A percentile compares a stretch with the other conserved stretches of the same genome.
Conservation (phyloP, 75 land plant species). For the Pinus taeda region DNA sequence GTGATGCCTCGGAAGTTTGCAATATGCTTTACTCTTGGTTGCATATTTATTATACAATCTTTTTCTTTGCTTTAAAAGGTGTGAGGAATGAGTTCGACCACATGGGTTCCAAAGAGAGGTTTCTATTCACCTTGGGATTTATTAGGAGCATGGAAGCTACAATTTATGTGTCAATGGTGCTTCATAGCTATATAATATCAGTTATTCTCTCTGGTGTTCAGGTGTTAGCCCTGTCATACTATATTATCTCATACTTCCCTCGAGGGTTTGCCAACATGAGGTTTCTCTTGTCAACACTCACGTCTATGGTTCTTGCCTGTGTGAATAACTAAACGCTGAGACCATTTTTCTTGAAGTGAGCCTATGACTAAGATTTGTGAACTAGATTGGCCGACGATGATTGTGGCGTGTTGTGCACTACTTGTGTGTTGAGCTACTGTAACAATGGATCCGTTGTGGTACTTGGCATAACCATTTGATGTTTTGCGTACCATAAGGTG, state of each 20-base stretch:
- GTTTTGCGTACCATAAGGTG: no score
- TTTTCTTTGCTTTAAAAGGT: conserved; percentile 86
- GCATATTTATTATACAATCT: conserved; percentile 73
- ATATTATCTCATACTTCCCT: conserved; percentile 93
- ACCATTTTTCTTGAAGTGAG: no score
- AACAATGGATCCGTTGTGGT: no score
- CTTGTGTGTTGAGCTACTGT: no score
- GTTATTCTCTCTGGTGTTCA: conserved; percentile 83
- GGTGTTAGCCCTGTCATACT: conserved; percentile 40
- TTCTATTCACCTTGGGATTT: conserved; percentile 83
- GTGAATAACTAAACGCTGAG: no score
- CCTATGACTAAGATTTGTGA: no score
- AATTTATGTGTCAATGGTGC: conserved; percentile 93
- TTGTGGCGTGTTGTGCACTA: no score
- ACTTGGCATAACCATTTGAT: no score
- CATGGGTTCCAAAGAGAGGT: conserved; percentile 95
- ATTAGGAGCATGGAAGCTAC: conserved; percentile 85
- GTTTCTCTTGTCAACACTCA: conserved; percentile 74
- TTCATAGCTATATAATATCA: conserved; percentile 89
- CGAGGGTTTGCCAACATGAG: conserved; percentile 94
- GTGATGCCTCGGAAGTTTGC: conserved; percentile 97
- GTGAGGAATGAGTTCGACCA: conserved; percentile 80
- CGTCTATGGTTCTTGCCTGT: conserved; percentile 12
- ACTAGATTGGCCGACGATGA: no score
- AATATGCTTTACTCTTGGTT: conserved; percentile 90